phyloP scores from a whole-genome alignment of 2,329 filamentous ascomycete genomes.

The Epicoccum sorghinum region DNA sequence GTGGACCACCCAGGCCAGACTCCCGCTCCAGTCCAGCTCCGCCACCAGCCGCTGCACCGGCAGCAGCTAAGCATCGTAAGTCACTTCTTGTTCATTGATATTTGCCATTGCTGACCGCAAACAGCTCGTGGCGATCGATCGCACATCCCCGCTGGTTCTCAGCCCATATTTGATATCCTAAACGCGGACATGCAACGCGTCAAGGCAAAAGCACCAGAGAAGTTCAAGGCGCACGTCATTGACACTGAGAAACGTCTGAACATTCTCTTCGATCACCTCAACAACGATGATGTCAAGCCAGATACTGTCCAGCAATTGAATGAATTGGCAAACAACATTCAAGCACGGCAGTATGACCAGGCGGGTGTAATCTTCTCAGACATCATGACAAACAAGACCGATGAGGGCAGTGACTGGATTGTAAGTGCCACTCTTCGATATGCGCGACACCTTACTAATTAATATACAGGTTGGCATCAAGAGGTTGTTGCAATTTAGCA shows the following conservation, averaged over 20 bases:
- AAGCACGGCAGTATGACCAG: constrained; percentile 52
- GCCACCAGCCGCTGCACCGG: constrained; percentile 56
- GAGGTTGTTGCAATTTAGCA: constrained; percentile 48
- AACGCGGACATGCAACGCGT: constrained; percentile 86
- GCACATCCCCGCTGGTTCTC: constrained; percentile 80
- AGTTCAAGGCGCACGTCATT: constrained; percentile 85
- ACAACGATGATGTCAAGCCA: constrained; percentile 88
- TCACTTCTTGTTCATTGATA: constrained; percentile 20
- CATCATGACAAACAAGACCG: constrained; percentile 55
- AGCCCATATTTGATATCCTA: constrained; percentile 81
- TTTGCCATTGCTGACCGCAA: constrained; percentile 25
- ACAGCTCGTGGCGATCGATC: constrained; percentile 78
- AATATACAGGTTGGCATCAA: constrained; percentile 43
- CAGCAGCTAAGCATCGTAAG: constrained; percentile 73
- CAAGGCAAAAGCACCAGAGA: constrained; percentile 81
- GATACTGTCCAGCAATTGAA: constrained; percentile 74
- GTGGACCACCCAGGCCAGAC: constrained; percentile 48
- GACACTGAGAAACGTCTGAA: constrained; percentile 93
- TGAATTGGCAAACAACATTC: constrained; percentile 56
- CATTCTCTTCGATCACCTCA: constrained; percentile 94
- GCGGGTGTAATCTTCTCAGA: constrained; percentile 53
- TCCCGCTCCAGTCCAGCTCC: constrained; percentile 56
- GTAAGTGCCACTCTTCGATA: constrained; percentile 44
- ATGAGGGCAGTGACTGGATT: constrained; percentile 59
- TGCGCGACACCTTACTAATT: background rate